Evolutionary conservation across 768 basidiomycete genomes (phyloP).

Genomic region (Rhodotorula sphaerocarpa): DNA sequence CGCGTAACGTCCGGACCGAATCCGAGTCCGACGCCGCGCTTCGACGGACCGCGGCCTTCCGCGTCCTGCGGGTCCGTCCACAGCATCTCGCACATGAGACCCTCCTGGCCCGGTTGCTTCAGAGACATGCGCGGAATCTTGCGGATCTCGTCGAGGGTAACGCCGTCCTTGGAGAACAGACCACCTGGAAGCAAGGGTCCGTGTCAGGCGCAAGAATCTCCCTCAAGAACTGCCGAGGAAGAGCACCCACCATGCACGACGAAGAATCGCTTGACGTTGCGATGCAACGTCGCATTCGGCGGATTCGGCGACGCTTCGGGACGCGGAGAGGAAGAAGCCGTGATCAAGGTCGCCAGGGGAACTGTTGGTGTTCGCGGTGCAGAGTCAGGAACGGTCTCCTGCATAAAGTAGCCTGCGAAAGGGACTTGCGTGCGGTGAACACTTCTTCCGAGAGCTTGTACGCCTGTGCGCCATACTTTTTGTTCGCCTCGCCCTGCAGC

Average conservation of each 20-base stretch:
- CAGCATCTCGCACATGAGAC: constrained; percentile 69
- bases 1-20: constrained; percentile 62
- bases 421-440: constrained; percentile 65
- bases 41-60: constrained; percentile 87
- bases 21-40: constrained; percentile 89
- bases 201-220: too few relatives aligned
- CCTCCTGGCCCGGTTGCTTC: constrained; percentile 81
- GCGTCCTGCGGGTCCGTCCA: constrained; percentile 72
- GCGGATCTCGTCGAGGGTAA: constrained; percentile 87
- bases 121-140: constrained; percentile 76
- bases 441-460: constrained; percentile 79
- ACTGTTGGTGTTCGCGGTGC: constrained; percentile 49
- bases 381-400: not conserved
- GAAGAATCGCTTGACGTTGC: constrained; percentile 80
- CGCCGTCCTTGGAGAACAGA: constrained; percentile 85
- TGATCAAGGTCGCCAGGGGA: constrained; percentile 78
- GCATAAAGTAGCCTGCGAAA: not conserved
- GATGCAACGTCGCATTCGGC: constrained; percentile 61
- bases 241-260: constrained; percentile 59
- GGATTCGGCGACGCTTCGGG: constrained; percentile 45
- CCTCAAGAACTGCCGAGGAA: too few relatives aligned
- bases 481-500: constrained; percentile 62
- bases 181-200: too few relatives aligned
- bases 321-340: constrained; percentile 57
- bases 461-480: constrained; percentile 57